Evolutionary conservation across 192 early-diverging fungal genomes (phyloP), one percentile per base, ranked within the genome.

Genomic region (Ambispora gerdemannii): DNA sequence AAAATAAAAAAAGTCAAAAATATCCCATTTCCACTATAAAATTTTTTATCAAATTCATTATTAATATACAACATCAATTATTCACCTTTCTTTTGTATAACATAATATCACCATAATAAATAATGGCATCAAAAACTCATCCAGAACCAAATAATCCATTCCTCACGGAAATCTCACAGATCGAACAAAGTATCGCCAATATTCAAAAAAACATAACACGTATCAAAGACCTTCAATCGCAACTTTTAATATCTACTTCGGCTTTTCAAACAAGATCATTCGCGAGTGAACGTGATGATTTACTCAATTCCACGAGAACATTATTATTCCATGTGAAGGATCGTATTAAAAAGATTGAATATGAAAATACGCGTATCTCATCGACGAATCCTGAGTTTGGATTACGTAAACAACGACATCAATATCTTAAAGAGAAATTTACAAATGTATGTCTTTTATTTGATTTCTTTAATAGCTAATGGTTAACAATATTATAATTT

Each of bases 381-480:
- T 13, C n/a, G 38, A n/a, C 4, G 30, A 36, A 70, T 70, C 28
- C 56, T 0, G 50, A 60, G 19, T 1, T 60, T 17, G 31, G 20
- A n/a, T 0, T 60, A 36, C 55, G 68, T 0, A 36, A 32, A 15
- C 55, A 70, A 60, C 19, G 38, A 60, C 15, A 32, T 68, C 70
- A 70, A 2, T 60, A 75, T 0, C 60, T 89, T 27, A 84, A 80
- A 61, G 87, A 89, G 55, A 81, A 80, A 73, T 89, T 89, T 38
- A 74, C 84, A 63, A 78, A 83, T 25, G 76, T 80, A 20, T 10
- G 38, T n/a, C n/a, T n/a, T n/a, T n/a, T n/a, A 43, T 43, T 43
- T 43, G 38, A 43, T 43, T 10, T 43, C 15, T 43, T 43, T 43
- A 15, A 43, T 43, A 10, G 7, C 7, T 10, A 43, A 43, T 10